phyloP scores from a whole-genome alignment of 2,329 filamentous ascomycete species.

The Diaporthe destruens region DNA sequence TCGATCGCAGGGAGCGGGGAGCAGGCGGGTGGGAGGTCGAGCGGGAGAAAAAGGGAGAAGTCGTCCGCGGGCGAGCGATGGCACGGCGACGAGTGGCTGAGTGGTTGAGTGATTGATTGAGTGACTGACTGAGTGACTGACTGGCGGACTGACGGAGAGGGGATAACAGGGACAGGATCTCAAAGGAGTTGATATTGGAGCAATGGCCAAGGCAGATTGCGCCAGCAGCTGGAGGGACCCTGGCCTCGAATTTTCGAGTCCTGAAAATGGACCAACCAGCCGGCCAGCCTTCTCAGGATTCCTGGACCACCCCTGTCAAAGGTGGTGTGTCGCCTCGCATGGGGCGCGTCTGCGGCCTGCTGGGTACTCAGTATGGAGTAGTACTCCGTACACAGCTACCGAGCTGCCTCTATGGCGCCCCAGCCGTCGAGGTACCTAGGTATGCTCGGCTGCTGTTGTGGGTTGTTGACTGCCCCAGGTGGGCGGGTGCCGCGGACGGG shows the following conservation, averaged over 20 bases:
- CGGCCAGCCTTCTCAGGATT: constrained; percentile 9
- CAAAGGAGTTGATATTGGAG: constrained; percentile 35
- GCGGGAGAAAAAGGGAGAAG: constrained; percentile 2
- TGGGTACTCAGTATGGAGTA: too few species aligned
- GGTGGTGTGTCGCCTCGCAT: constrained; percentile 23
- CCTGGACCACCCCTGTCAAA: constrained; percentile 23
- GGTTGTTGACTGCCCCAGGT: too few species aligned
- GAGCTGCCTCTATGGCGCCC: not conserved
- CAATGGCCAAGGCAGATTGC: constrained; percentile 31
- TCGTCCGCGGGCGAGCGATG: constrained; percentile 2
- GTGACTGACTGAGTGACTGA: too few species aligned
- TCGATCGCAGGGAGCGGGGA: not conserved
- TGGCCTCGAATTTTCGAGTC: constrained; percentile 32
- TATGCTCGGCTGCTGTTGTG: too few species aligned
- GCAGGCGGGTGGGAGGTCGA: not conserved
- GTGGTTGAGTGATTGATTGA: too few species aligned
- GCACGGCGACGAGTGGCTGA: not conserved
- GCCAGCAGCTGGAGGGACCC: constrained; percentile 29
- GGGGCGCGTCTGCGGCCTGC: constrained; percentile 18
- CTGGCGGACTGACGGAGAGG: not conserved
- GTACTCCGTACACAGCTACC: not conserved
- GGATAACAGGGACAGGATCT: constrained; percentile 13
- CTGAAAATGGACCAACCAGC: constrained; percentile 24
- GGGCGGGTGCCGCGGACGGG: constrained; percentile 31
- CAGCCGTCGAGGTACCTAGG: too few species aligned